Evolutionary conservation across 495 filamentous ascomycete genomes (phyloP), one percentile per base, ranked within the genome.

Genomic region (Aspergillus incahuasiensis): DNA sequence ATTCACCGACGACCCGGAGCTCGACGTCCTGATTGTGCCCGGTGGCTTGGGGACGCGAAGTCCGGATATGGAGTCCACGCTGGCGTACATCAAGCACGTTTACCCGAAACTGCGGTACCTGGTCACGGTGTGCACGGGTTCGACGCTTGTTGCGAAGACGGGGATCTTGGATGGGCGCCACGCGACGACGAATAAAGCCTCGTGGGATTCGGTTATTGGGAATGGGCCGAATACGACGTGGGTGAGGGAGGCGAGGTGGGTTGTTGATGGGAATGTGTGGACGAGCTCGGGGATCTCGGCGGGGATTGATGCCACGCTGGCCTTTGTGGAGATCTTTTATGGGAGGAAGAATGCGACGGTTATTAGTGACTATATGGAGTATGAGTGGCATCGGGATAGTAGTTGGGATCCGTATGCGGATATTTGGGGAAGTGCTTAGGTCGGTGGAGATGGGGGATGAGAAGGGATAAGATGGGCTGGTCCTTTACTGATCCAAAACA

Each of bases 21-120:
- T 89, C 6, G 86, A 91, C 42, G 78, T 88, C 9, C 74, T 90
- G 4, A 63, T 90, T 43, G 69, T 91, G 3, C 86, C 85, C 0
- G 87, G 87, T 5, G 87, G 87, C 0, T 11, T 68, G 1, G 86
- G 86, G 19, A 67, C 73, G 4, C 76, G 82, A 7, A 57, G 21
- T 20, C 56, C 55, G 2, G 30, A 19, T 15, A 30, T 32, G 3
- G 62, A 77, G 13, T 53, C 50, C 6, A 63, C 74, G 6, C 71
- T 81, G 28, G 62, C 69, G 0, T 87, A 77, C 55, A 62, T 88
- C 54, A 58, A 51, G 18, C 41, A 63, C 0, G 58, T 63, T 2
- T 80, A 71, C 56, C 78, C 78, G 0, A 43, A 25, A 0, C 60
- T 85, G 1, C 62, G 77, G n/a, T 85, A 82, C 63, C 49, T 88